Base-by-base conservation (phyloP, 176 grass and related monocot species). In the Elymus sibiricus region DNA sequence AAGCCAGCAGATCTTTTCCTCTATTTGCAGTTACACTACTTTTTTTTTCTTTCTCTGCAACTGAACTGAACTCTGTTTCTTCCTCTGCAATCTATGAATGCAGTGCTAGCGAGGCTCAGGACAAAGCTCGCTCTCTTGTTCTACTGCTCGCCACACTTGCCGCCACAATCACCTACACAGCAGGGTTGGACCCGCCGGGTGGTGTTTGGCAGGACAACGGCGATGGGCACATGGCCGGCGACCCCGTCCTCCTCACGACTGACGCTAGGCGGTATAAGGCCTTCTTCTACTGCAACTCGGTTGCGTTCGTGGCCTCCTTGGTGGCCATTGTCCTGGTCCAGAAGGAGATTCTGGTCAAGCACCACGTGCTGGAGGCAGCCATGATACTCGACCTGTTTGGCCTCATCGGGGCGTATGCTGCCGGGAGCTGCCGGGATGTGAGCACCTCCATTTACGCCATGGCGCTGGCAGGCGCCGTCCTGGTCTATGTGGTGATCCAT, bases 281-380 rank as follows among this genome's bases (percentile, higher is more conserved):
- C 0, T 91, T 91, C 81, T 91, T 67, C 75, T 84, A 79, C 70
- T 84, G 78, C 71, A 92, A 92, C 75, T 71, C 86, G 0, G 62
- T 25, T 0, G 90, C 90, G 8, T 92, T 92, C 4, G 79, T 86
- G 71, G 19, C 78, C 3, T 92, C 90, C 6, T 10, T 92, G 3
- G 17, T 85, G n/a, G 84, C 81, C 65, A 43, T 88, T 11, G 21
- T 88, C 22, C 13, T 92, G 66, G 79, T 86, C 1, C n/a, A n/a
- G n/a, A n/a, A n/a, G n/a, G n/a, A n/a, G n/a, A n/a, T n/a, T n/a
- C n/a, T n/a, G n/a, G n/a, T 43, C 11, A 42, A 49, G 39, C 32
- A 15, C 8, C 19, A 19, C 0, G 89, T 64, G 46, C 46, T 47
- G 13, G 46, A 47, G 46, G 46, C 46, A 47, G 46, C 46, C 5